These are phyloP conservation scores for Pseudocercospora fijiensis DNA, from an alignment of 2,329 filamentous ascomycete species.

Conservation along the genomic window DNA sequence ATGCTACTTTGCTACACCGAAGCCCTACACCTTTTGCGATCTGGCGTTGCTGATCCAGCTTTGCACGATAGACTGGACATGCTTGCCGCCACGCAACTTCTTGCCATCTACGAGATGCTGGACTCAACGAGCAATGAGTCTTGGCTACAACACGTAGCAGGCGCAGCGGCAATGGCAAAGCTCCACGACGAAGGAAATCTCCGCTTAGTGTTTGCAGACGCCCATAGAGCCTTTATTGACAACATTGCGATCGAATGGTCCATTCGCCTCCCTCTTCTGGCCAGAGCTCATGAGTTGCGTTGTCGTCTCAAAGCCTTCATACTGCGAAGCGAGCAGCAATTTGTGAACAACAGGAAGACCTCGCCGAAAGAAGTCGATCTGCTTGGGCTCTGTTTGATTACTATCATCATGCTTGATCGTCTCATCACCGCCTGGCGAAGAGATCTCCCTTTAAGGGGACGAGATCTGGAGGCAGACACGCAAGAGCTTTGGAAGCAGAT, in stretches of 20 bases:
- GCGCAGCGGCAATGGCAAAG: constrained; percentile 19
- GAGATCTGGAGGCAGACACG: constrained; percentile 18
- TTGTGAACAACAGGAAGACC: background rate
- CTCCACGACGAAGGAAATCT: constrained; percentile 6
- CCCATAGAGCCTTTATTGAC: background rate
- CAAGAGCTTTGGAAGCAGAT: constrained; percentile 18
- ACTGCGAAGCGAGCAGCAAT: constrained; percentile 11
- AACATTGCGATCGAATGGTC: constrained; percentile 9
- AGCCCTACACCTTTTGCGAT: constrained; percentile 16
- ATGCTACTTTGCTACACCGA: constrained; percentile 16
- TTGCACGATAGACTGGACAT: constrained; percentile 16
- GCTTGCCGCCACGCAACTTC: constrained; percentile 17
- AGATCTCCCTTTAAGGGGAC: background rate
- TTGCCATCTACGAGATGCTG: constrained; percentile 21
- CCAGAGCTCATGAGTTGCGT: constrained; percentile 16
- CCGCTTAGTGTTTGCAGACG: constrained; percentile 13
- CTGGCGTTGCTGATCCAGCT: constrained; percentile 13
- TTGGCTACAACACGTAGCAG: constrained; percentile 19
- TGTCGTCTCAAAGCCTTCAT: constrained; percentile 13
- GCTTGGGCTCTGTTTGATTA: constrained; percentile 18
- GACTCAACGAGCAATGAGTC: constrained; percentile 11
- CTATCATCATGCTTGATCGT: constrained; percentile 18
- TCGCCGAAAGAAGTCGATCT: constrained; percentile 16
- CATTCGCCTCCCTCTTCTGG: constrained; percentile 5
- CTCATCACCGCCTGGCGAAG: constrained; percentile 14